Base-by-base conservation (phyloP, 2,329 filamentous ascomycete species). In the Aspergillus aculeatinus region DNA sequence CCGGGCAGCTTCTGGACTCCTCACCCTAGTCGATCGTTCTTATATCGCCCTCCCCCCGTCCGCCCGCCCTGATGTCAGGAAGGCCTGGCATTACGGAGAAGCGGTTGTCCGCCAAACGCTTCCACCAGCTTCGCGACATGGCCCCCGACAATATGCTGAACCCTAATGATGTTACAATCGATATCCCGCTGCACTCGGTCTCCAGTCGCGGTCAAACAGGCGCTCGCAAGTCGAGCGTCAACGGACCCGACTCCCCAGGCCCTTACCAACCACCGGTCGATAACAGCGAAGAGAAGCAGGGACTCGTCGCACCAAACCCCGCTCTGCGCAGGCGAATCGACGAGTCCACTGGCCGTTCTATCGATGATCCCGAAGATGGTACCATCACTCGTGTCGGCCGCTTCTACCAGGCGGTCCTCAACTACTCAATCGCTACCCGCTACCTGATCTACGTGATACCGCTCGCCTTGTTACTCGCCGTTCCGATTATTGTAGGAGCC, bases 401-500 rank as follows among this genome's bases (percentile, higher is more conserved):
- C 62, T 71, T 89, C 58, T 88, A 88, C 75, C 79, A 80, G 68
- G 84, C 83, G 67, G 80, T 89, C 57, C 74, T 86, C 65, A 82
- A 87, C 67, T 87, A 84, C 74, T 87, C 84, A 58, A 82, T 88
- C 62, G 67, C 88, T 66, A 87, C 85, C 51, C 80, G 86, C 51
- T 88, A 89, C 69, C 79, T 88, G 69, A 79, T 88, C 62, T 88
- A 87, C 66, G 83, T 88, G 27, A 71, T 82, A 25, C 86, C 86
- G 0, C 61, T 88, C 48, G 85, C 82, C 4, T 60, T 82, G 5
- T 65, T 84, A n/a, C 80, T 89, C 59, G 85, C 86, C 2, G 78
- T 88, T 47, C 86, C 86, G 5, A 87, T 89, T 64, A 83, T 88
- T 60, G 76, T 88, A 16, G 84, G 85, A n/a, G 82, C 82, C 5